Evolutionary conservation across 495 filamentous ascomycete species (phyloP).

Genomic region (Penicillium samsonianum): DNA sequence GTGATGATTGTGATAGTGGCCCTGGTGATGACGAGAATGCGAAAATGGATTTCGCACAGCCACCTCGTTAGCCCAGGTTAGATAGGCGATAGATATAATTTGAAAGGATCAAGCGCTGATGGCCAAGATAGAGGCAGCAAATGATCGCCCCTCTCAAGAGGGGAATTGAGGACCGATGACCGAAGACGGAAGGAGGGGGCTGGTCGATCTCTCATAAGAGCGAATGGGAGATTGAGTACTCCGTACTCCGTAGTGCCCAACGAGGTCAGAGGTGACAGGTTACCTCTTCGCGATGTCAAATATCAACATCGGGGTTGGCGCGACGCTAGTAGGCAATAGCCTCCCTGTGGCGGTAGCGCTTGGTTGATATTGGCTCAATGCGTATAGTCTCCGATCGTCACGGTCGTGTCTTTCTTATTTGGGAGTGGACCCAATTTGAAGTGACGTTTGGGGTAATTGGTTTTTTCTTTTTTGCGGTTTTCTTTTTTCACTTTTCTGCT

Average conservation of each 20-base stretch:
- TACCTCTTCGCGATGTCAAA: slow-evolving; percentile 16
- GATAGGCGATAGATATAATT: background rate
- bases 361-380: slow-evolving; percentile 1
- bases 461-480: background rate
- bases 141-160: background rate
- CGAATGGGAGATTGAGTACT: background rate
- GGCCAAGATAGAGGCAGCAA: background rate
- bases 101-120: background rate
- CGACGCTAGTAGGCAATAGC: slow-evolving; percentile 35
- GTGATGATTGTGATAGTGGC: background rate
- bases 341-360: slow-evolving; percentile 17
- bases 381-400: slow-evolving; percentile 10
- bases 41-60: background rate
- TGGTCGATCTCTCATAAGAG: background rate
- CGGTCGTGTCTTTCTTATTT: slow-evolving; percentile 5
- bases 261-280: slow-evolving; percentile 12
- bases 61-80: background rate
- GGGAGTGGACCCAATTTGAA: background rate
- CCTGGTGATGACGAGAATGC: too few species aligned
- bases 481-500: background rate
- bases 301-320: slow-evolving; percentile 24
- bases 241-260: background rate
- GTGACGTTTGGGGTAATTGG: background rate
- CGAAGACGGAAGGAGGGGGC: background rate
- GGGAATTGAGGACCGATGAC: background rate